These are phyloP conservation scores for Quercus glauca DNA, from an alignment of 306 rosid species.

Conservation along the genomic window DNA sequence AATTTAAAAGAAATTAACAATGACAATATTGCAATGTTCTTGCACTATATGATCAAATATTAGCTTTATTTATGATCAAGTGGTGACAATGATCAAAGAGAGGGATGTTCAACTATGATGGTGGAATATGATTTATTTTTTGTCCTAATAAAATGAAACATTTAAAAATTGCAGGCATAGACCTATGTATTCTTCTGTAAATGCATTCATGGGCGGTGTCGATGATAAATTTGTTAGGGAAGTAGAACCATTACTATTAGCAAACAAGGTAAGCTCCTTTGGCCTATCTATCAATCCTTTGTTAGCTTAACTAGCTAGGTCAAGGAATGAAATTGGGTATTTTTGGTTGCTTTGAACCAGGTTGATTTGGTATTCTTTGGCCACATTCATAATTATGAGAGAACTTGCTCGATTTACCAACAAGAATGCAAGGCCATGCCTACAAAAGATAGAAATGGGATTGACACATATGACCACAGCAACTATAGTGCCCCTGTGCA, in stretches of 20 bases:
- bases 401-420: conserved; percentile 64
- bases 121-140: no score
- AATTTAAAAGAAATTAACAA: no score
- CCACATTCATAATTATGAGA: conserved; percentile 85
- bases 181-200: conserved; percentile 66
- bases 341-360: conserved; percentile 32
- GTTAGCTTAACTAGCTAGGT: background rate
- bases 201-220: background rate
- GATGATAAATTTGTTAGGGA: conserved; percentile 29
- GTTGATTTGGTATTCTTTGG: conserved; percentile 79
- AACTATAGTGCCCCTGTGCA: conserved; percentile 85
- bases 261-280: conserved; percentile 47
- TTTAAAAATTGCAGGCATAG: conserved; percentile 63
- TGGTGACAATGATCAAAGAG: no score
- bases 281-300: background rate
- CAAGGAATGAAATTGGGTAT: background rate
- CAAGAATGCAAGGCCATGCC: conserved; percentile 57
- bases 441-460: conserved; percentile 46
- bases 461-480: conserved; percentile 60
- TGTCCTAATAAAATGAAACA: background rate
- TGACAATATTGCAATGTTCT: no score
- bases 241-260: conserved; percentile 66
- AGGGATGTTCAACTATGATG: no score
- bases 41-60: no score
- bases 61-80: no score